phyloP scores from a whole-genome alignment of 2,329 filamentous ascomycete genomes.

The Aspergillus neoniger region DNA sequence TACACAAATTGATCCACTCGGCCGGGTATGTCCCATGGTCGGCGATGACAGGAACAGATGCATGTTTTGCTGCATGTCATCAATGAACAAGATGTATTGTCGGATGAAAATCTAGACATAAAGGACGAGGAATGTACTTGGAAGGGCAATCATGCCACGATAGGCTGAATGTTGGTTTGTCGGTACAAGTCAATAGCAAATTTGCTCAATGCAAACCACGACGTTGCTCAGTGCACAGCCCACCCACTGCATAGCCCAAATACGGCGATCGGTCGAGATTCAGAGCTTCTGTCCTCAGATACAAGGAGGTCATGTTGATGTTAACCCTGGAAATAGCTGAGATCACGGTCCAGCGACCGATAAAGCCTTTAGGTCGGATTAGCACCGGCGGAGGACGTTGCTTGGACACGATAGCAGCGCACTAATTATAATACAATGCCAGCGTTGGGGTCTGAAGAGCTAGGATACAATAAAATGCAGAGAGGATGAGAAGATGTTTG shows the following conservation, averaged over 20 bases:
- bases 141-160: neutral
- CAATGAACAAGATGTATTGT: too few species aligned
- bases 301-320: neutral
- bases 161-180: neutral
- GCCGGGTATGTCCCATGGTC: neutral
- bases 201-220: neutral
- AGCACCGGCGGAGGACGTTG: neutral
- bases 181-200: neutral
- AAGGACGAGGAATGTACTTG: neutral
- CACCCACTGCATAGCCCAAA: neutral
- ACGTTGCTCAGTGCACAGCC: neutral
- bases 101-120: neutral
- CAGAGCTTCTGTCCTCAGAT: neutral
- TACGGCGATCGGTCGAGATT: neutral
- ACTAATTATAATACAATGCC: neutral
- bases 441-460: neutral
- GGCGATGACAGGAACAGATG: neutral
- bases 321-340: neutral
- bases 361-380: neutral
- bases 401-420: neutral
- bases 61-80: neutral
- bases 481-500: neutral
- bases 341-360: neutral
- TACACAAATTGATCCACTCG: neutral
- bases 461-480: too few species aligned